Base-by-base conservation (phyloP, 805 yeast species). In the Sungouiozyma ichnusensis region DNA sequence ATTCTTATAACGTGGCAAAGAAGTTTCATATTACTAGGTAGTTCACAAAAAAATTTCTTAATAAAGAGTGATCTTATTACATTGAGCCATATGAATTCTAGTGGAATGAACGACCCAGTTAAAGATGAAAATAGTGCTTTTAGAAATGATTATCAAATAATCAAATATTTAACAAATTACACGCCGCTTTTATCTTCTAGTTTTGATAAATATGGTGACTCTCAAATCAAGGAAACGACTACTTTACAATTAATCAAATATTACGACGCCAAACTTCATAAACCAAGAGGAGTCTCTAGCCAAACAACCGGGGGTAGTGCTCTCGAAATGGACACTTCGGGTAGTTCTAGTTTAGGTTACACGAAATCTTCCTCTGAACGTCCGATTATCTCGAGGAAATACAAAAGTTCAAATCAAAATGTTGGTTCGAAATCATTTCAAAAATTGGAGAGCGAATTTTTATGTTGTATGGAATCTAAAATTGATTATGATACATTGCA, bases 141-240 rank as follows among this genome's bases (percentile, higher is more conserved):
- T 14, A 18, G 34, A 14, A 41, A 41, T 41, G 15, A 37, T 15
- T 37, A 37, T 18, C 20, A 13, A 4, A 16, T 20, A 3, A 14
- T 41, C 14, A 33, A 34, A n/a, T 41, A 41, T 29, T 35, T 41
- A 24, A 37, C 44, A 17, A 41, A 37, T 19, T 20, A 15, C 14
- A 13, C 40, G 2, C 35, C 44, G 1, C 16, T 41, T 9, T 15
- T 41, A 19, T 33, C 31, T 14, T 37, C 37, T 20, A 32, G 35
- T 11, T 27, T 40, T 9, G 44, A 41, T 41, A 41, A 37, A 13
- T 41, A 37, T 18, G 20, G 15, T 13, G 37, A 33, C 14, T 32
- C 36, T 15, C 37, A 38, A 19, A 27, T 34, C 6, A 37, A 33
- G 20, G 37, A 37, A 16, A 27, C 27, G 5, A 41, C 32, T 17